These are phyloP conservation scores for Ilyonectria mors-panacis DNA, from an alignment of 2,329 filamentous ascomycete species.

Conservation along the genomic window DNA sequence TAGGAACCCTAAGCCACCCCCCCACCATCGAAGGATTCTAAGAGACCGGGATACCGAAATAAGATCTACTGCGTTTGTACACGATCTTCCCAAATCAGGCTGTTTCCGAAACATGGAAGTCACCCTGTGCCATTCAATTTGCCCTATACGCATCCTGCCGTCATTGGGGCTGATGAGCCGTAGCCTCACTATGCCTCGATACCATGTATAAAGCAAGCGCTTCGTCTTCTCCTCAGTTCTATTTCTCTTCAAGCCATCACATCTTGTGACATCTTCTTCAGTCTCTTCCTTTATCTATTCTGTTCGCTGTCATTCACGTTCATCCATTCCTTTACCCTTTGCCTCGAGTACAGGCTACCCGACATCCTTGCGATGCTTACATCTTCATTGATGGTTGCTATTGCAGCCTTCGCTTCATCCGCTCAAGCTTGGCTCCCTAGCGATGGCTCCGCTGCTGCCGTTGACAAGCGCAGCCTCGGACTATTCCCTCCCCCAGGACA, in stretches of 20 bases:
- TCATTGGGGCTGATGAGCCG: neutral
- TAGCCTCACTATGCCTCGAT: neutral
- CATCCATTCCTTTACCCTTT: neutral
- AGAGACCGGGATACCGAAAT: conserved; percentile 7
- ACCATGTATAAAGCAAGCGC: conserved; percentile 13
- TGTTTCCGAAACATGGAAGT: conserved; percentile 18
- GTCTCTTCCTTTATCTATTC: neutral
- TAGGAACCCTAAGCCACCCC: conserved; percentile 12
- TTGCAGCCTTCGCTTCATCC: conserved; percentile 34
- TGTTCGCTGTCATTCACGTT: neutral
- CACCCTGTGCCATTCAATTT: conserved; percentile 21
- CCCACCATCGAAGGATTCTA: conserved; percentile 28
- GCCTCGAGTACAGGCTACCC: conserved; percentile 7
- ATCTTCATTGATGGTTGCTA: conserved; percentile 23
- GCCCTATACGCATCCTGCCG: conserved; percentile 3
- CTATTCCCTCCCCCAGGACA: conserved; percentile 26
- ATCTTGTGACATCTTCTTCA: neutral
- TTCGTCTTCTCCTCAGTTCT: neutral
- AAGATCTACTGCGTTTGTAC: conserved; percentile 14
- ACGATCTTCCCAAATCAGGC: conserved; percentile 16
- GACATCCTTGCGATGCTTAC: conserved; percentile 28
- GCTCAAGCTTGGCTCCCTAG: conserved; percentile 41
- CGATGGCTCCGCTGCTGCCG: neutral
- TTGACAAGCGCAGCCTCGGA: conserved; percentile 19
- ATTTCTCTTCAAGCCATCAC: neutral